phyloP scores from a whole-genome alignment of 805 yeast genomes.

The Candida wancherniae region DNA sequence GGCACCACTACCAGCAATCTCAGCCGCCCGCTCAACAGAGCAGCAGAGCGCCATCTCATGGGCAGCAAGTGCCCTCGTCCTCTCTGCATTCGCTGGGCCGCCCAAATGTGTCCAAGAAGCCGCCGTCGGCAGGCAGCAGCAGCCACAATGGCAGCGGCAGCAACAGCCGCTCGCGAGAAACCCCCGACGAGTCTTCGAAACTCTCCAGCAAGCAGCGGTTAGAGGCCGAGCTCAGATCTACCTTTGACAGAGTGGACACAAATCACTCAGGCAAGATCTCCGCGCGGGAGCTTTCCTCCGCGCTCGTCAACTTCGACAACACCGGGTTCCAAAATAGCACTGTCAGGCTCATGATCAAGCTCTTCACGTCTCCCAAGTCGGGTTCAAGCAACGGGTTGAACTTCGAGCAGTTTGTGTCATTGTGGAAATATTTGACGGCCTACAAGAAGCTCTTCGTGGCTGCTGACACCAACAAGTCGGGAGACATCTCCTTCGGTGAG shows the following conservation, averaged over 20 bases:
- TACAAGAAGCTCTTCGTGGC: constrained; percentile 61
- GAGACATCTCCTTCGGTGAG: constrained; percentile 62
- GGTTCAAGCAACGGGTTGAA: constrained; percentile 26
- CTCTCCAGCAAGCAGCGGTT: constrained; percentile 36
- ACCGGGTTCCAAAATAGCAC: constrained; percentile 59
- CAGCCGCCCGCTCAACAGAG: constrained; percentile 1
- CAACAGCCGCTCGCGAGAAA: constrained; percentile 20
- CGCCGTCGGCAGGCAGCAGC: too few relatives aligned
- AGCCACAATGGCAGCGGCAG: too few relatives aligned
- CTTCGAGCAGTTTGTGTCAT: constrained; percentile 59
- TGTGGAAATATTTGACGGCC: constrained; percentile 65
- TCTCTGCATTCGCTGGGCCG: too few relatives aligned
- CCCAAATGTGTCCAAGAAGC: too few relatives aligned
- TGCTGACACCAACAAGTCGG: constrained; percentile 55
- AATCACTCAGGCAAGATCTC: constrained; percentile 52
- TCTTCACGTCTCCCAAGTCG: constrained; percentile 43
- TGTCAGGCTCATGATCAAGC: constrained; percentile 54
- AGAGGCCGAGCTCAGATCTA: constrained; percentile 44
- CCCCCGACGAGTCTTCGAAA: constrained; percentile 13
- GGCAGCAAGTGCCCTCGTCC: too few relatives aligned
- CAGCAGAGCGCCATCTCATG: too few relatives aligned
- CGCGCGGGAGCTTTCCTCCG: constrained; percentile 52
- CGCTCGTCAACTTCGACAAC: constrained; percentile 60
- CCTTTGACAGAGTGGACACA: constrained; percentile 53
- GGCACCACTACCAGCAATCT: constrained; percentile 3